A percentile compares a stretch with the other conserved stretches of the same genome.
These are phyloP conservation scores for Fomitopsis serialis DNA, from an alignment of 768 basidiomycete genomes.

Conservation along the genomic window DNA sequence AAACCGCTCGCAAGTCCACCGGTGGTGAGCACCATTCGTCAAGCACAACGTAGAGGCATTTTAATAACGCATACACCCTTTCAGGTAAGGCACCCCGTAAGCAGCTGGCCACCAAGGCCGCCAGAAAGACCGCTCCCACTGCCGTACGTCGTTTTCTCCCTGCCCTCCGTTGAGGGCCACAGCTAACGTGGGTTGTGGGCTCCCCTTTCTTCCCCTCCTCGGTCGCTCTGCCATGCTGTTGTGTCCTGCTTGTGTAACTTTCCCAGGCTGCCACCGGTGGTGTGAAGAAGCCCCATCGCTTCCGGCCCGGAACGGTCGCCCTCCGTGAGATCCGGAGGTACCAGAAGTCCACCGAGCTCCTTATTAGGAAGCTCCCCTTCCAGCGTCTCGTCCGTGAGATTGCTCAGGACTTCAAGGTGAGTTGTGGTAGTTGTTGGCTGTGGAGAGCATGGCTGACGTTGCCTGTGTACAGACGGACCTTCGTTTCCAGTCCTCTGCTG, in stretches of 20 bases:
- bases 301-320: conserved; percentile 96
- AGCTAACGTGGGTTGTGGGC: conserved; percentile 16
- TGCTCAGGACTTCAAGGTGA: conserved; percentile 85
- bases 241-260: conserved; percentile 9
- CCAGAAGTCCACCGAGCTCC: conserved; percentile 98
- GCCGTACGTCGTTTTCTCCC: conserved; percentile 18
- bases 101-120: conserved; percentile 42
- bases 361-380: conserved; percentile 99
- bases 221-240: conserved; percentile 11
- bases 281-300: conserved; percentile 99
- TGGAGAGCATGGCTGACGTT: conserved; percentile 51
- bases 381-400: conserved; percentile 96
- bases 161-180: conserved; percentile 6
- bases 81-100: conserved; percentile 36
- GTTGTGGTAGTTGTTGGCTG: conserved; percentile 59
- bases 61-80: conserved; percentile 19
- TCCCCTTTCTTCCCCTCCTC: conserved; percentile 4
- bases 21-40: conserved; percentile 63
- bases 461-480: conserved; percentile 52
- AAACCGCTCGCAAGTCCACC: conserved; percentile 99
- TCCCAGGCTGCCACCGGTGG: conserved; percentile 58
- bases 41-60: conserved; percentile 21
- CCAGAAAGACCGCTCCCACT: conserved; percentile 32
- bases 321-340: conserved; percentile 98
- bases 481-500: conserved; percentile 90